These are phyloP conservation scores for Didymella exigua DNA, from an alignment of 2,329 filamentous ascomycete genomes.

Conservation along the genomic window DNA sequence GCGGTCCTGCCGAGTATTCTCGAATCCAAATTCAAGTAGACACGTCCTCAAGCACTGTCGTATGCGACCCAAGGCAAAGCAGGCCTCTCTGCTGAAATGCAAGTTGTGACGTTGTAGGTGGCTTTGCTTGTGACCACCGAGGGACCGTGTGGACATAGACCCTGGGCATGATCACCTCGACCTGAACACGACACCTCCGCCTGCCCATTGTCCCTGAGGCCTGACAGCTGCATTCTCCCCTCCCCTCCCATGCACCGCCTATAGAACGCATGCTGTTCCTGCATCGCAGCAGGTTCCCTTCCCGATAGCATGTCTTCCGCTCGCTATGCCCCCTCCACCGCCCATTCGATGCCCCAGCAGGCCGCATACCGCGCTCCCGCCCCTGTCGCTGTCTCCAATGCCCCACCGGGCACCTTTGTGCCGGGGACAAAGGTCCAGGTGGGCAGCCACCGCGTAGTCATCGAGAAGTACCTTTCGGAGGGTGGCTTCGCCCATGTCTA, in stretches of 20 bases:
- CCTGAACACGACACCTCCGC: constrained; percentile 28
- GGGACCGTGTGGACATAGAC: constrained; percentile 17
- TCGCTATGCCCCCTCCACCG: constrained; percentile 45
- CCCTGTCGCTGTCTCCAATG: constrained; percentile 41
- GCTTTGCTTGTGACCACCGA: constrained; percentile 34
- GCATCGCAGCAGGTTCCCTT: constrained; percentile 43
- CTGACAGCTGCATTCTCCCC: constrained; percentile 11
- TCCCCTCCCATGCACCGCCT: constrained; percentile 38
- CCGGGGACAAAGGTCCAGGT: constrained; percentile 97
- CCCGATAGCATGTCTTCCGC: constrained; percentile 48
- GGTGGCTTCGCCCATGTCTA: constrained; percentile 99
- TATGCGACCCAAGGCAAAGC: not conserved
- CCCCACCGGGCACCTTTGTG: constrained; percentile 76
- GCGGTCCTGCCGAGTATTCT: not conserved
- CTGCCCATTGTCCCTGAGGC: constrained; percentile 21
- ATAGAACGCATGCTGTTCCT: constrained; percentile 38
- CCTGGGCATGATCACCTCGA: constrained; percentile 21
- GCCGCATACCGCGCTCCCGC: constrained; percentile 44
- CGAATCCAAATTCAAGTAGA: not conserved
- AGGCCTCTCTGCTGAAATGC: not conserved
- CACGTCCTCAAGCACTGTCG: not conserved
- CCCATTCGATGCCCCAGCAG: constrained; percentile 44
- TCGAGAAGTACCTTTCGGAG: constrained; percentile 97
- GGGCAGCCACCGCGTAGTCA: constrained; percentile 87
- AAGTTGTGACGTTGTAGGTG: constrained; percentile 35